These are phyloP conservation scores for Hypoxylon sp. DNA, from an alignment of 2,329 filamentous ascomycete genomes.

Conservation along the genomic window DNA sequence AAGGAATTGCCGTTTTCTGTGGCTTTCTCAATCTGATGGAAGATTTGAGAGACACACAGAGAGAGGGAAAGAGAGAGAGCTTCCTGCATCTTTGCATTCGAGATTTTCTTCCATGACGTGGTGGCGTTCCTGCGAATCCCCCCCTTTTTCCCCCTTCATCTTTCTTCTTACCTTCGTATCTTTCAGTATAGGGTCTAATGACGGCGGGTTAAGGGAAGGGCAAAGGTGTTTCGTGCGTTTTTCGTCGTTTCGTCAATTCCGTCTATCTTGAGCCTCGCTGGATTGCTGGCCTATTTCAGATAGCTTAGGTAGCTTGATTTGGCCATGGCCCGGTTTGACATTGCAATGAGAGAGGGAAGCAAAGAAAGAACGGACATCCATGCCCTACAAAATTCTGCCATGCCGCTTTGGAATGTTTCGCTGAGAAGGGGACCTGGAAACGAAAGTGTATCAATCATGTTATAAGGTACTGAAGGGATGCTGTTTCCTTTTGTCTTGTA, in stretches of 20 bases:
- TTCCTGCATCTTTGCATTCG: slow-evolving; percentile 39
- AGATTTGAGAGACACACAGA: too few species aligned
- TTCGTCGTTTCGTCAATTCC: slow-evolving; percentile 11
- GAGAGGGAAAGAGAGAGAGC: slow-evolving; percentile 10
- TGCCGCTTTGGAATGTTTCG: neutral
- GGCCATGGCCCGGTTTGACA: neutral
- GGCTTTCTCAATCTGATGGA: neutral
- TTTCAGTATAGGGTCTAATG: slow-evolving; percentile 40
- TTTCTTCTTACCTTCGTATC: neutral
- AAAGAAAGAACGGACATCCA: too few species aligned
- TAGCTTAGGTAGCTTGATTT: neutral
- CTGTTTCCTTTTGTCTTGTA: slow-evolving; percentile 46
- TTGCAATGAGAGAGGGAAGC: neutral
- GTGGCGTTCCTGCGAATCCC: slow-evolving; percentile 32
- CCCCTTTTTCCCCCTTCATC: neutral
- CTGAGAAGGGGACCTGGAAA: slow-evolving; percentile 14
- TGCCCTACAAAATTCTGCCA: neutral
- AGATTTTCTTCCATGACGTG: slow-evolving; percentile 39
- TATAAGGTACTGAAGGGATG: slow-evolving; percentile 34
- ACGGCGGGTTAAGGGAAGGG: slow-evolving; percentile 23
- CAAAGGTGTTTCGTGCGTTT: slow-evolving; percentile 22
- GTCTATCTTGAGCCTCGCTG: neutral
- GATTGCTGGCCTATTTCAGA: neutral
- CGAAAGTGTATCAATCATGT: slow-evolving; percentile 38
- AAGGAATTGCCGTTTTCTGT: slow-evolving; percentile 17